These are phyloP conservation scores for Knufia fluminis DNA, from an alignment of 2,329 filamentous ascomycete genomes.

Conservation along the genomic window DNA sequence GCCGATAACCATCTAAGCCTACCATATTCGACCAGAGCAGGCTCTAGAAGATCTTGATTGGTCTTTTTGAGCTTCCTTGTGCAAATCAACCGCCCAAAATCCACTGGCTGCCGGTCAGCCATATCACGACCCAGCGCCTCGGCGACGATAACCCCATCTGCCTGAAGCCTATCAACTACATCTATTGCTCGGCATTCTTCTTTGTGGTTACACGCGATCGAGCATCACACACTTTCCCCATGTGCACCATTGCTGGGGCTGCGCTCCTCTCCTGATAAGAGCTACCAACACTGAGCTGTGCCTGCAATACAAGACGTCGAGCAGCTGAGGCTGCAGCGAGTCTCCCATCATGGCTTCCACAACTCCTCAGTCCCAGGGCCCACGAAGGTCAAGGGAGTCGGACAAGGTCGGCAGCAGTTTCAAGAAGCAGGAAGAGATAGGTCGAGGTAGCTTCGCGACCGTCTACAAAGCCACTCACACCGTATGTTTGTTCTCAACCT, in stretches of 20 bases:
- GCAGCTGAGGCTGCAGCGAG: constrained; percentile 9
- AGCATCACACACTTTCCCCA: neutral
- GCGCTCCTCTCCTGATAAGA: neutral
- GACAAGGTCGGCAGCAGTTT: constrained; percentile 51
- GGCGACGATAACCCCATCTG: neutral
- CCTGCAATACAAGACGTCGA: neutral
- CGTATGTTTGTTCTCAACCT: constrained; percentile 45
- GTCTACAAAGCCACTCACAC: constrained; percentile 83
- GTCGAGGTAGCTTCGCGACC: constrained; percentile 93
- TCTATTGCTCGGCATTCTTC: neutral
- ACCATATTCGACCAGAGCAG: neutral
- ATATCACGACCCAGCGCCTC: neutral
- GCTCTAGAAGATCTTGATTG: neutral
- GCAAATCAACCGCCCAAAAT: neutral
- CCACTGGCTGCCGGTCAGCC: neutral
- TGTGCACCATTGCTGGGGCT: constrained; percentile 7
- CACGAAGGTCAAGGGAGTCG: constrained; percentile 30
- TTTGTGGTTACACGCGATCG: neutral
- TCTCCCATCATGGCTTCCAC: constrained; percentile 31
- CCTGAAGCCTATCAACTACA: constrained; percentile 4
- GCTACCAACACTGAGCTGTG: neutral
- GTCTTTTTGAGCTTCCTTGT: constrained; percentile 2
- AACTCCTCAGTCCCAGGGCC: constrained; percentile 31
- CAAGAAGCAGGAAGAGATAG: constrained; percentile 77
- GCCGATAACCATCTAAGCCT: neutral